Evolutionary conservation across 257 asterid species (phyloP).

Genomic region (Fraxinus americana): DNA sequence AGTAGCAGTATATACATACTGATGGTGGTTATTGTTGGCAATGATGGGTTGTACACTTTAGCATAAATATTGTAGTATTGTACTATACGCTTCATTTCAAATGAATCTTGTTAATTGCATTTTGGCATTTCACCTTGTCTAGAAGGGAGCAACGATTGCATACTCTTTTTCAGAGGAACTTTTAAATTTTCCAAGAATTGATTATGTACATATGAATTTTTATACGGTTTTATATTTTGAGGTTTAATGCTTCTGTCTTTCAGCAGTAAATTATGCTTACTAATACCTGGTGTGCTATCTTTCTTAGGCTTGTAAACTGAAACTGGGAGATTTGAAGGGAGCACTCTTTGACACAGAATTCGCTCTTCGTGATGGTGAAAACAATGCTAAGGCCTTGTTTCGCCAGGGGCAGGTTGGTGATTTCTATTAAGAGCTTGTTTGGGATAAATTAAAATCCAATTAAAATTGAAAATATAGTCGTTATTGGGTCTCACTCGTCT

Average conservation of each 20-base stretch:
- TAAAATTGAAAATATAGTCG: too few species aligned
- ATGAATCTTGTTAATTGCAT: background rate
- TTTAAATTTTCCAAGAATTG: background rate
- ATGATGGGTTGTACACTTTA: background rate
- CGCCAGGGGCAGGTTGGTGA: slow-evolving; percentile 94
- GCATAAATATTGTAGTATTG: background rate
- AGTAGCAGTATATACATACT: background rate
- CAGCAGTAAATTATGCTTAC: background rate
- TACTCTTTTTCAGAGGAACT: background rate
- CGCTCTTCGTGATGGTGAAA: slow-evolving; percentile 92
- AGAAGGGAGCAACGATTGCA: background rate
- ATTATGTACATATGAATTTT: background rate
- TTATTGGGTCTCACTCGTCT: too few species aligned
- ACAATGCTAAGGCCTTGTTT: slow-evolving; percentile 93
- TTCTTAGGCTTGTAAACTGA: slow-evolving; percentile 84
- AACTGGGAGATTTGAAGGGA: slow-evolving; percentile 84
- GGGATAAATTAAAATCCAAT: too few species aligned
- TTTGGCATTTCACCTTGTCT: background rate
- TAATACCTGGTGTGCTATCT: slow-evolving; percentile 6
- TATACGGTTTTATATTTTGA: background rate
- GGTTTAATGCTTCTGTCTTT: slow-evolving; percentile 1
- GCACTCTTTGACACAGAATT: slow-evolving; percentile 92
- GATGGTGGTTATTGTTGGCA: background rate
- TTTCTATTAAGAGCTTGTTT: too few species aligned
- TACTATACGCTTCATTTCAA: background rate